These are phyloP conservation scores for Saitozyma sp. DNA, from an alignment of 768 basidiomycete species.

Conservation along the genomic window DNA sequence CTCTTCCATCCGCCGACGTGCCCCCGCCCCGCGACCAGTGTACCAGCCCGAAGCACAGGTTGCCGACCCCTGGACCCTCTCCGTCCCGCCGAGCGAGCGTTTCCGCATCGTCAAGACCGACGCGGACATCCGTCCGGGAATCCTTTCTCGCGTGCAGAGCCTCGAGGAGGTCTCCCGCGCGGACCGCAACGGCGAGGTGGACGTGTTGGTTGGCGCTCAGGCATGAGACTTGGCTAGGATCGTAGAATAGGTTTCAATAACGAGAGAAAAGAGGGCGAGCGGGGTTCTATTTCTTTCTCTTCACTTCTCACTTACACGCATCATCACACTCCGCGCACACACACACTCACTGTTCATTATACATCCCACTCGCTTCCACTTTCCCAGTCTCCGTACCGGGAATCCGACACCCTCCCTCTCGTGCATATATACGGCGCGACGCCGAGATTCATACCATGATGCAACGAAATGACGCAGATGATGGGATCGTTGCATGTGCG, in stretches of 20 bases:
- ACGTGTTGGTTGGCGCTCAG: constrained; percentile 26
- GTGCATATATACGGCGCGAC: no score
- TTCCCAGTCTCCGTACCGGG: no score
- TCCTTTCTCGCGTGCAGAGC: constrained; percentile 21
- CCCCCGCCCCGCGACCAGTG: constrained; percentile 44
- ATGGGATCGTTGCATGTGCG: no score
- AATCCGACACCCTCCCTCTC: no score
- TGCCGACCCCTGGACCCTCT: constrained; percentile 48
- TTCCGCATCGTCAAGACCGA: constrained; percentile 61
- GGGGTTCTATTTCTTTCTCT: neutral
- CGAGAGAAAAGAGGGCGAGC: neutral
- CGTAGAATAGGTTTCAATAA: constrained; percentile 3
- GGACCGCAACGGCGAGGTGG: constrained; percentile 40
- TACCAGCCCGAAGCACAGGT: constrained; percentile 60
- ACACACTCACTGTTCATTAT: neutral
- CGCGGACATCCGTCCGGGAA: constrained; percentile 45
- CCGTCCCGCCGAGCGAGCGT: constrained; percentile 70
- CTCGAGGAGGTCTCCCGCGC: constrained; percentile 33
- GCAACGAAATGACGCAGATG: no score
- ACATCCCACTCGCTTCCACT: neutral
- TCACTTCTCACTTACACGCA: neutral
- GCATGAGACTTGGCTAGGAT: neutral
- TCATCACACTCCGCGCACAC: neutral
- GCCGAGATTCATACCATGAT: no score
- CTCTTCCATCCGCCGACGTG: constrained; percentile 36